Base-by-base conservation (phyloP, 2,329 filamentous ascomycete species). In the Trichoderma semiorbis region DNA sequence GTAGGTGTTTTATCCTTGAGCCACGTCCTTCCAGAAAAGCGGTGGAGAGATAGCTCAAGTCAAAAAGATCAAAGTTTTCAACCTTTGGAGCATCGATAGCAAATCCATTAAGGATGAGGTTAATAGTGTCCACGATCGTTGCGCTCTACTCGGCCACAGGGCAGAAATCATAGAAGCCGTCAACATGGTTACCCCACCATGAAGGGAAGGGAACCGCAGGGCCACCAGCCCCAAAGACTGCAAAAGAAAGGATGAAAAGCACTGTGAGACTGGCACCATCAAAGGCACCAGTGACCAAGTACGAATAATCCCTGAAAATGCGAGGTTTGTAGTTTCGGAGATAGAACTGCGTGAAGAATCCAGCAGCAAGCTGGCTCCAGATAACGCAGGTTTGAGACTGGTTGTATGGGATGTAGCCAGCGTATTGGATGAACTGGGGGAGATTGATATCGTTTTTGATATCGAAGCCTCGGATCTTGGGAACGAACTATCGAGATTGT, bases 401-500 rank as follows among this genome's bases (percentile, higher is more conserved):
- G 76, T 88, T 87, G 78, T 87, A 88, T 0, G 87, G 86, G 68
- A 89, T 85, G 69, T 81, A 88, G 16, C 86, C 87, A 10, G 85
- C 84, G 69, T 83, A 88, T 74, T 87, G 85, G 68, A 88, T 84
- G 70, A 88, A 84, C 73, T 88, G 86, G 0, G 87, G 82, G 67
- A 88, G 75, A 75, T 88, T 89, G 78, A 88, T 78, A 14, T 86
- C 83, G 3, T 74, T 34, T 14, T 34, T 71, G 2, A 84, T 72
- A 0, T 81, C 77, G 63, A 87, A 82, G 16, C 77, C 76, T 7
- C 80, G 77, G 70, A 88, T 81, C 57, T 81, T 85, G 28, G 86
- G 86, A 3, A 83, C 72, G 70, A 87, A 84, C 84, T 87, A 47
- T 50, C n/a, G n/a, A 64, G 7, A 8, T 1, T 1, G 5, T 16